Evolutionary conservation across 2,329 filamentous ascomycete genomes (phyloP).

Genomic region (Pseudocercospora vitis): DNA sequence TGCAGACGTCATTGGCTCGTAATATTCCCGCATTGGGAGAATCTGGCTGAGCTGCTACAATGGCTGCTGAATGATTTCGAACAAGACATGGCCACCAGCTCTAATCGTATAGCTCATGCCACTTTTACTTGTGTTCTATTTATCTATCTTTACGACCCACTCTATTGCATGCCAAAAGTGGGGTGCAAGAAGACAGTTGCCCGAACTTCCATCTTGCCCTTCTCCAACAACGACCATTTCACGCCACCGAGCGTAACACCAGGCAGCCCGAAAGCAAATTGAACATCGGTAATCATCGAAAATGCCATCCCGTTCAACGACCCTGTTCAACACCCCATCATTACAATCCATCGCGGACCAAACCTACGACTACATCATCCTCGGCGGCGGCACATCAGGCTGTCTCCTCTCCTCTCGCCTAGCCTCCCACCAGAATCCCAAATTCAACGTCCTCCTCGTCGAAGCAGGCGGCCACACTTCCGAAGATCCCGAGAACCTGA

Average conservation of each 20-base stretch:
- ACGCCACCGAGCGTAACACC: no score
- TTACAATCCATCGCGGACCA: background rate
- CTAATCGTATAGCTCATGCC: no score
- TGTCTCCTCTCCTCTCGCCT: constrained; percentile 14
- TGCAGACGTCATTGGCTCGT: no score
- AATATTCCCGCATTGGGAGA: no score
- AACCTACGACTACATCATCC: constrained; percentile 14
- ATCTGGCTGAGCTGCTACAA: no score
- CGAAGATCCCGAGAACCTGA: constrained; percentile 15
- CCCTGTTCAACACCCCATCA: no score
- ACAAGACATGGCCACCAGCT: no score
- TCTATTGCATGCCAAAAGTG: background rate
- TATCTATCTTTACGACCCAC: background rate
- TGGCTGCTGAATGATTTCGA: no score
- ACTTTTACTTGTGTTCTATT: no score
- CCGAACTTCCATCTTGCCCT: background rate
- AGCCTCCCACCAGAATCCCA: background rate
- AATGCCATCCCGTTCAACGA: no score
- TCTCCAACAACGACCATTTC: background rate
- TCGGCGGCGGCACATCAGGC: constrained; percentile 15
- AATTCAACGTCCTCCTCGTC: constrained; percentile 1
- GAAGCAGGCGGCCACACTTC: constrained; percentile 13
- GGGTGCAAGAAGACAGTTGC: background rate
- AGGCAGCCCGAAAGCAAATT: no score
- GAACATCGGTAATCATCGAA: no score